Percentiles rank a stretch among this genome's conserved stretches.
Evolutionary conservation across 169 alveolate species (phyloP).

Genomic region (Perkinsus olseni): DNA sequence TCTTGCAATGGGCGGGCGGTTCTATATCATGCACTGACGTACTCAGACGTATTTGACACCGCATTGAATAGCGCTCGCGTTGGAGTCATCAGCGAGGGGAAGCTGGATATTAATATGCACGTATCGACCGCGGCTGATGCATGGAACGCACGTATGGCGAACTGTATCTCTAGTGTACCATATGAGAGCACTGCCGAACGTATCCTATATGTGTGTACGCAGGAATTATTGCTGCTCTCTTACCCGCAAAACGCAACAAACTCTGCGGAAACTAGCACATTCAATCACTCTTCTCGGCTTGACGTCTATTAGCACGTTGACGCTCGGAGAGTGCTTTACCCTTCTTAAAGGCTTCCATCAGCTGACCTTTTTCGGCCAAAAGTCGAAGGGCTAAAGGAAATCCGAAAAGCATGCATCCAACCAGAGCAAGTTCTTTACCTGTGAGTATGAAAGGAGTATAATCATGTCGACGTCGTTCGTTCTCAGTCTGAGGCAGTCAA

Average conservation of each 20-base stretch:
- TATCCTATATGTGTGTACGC: no score
- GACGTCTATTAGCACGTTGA: not conserved
- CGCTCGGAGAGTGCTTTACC: not conserved
- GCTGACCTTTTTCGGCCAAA: not conserved
- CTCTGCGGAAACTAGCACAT: not conserved
- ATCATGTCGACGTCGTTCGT: conserved; percentile 34
- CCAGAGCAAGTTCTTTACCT: not conserved
- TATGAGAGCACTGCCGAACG: no score
- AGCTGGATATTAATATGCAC: no score
- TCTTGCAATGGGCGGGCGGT: not conserved
- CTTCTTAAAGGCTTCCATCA: not conserved
- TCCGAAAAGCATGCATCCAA: not conserved
- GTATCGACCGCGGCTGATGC: no score
- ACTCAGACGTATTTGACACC: no score
- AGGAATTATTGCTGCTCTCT: no score
- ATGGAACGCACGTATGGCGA: no score
- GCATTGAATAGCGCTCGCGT: no score
- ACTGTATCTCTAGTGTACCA: no score
- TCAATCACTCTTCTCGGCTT: not conserved
- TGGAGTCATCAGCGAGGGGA: no score
- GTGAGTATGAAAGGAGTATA: conserved; percentile 29
- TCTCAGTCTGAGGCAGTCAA: conserved; percentile 1
- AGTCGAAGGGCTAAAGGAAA: not conserved
- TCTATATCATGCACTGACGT: not conserved
- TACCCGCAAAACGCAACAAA: no score